Base-by-base conservation (phyloP, 129 eudicot genomes). In the Oenanthe sinensis region DNA sequence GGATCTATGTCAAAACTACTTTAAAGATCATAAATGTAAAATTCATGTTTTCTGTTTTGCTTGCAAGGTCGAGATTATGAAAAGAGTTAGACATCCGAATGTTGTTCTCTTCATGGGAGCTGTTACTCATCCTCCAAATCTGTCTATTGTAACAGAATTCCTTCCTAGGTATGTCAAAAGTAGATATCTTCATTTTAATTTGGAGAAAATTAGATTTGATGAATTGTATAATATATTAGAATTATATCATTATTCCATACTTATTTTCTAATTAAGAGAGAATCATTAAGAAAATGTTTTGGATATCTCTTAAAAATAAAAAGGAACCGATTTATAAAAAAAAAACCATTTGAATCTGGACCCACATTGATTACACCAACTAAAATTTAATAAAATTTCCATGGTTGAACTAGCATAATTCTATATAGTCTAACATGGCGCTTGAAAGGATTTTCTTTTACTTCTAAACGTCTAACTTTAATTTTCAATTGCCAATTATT, bases 51-150 rank as follows among this genome's bases (percentile, higher is more conserved):
- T 37, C 60, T 60, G 72, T 77, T 80, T 83, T 76, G 30, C 76
- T 81, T 85, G 81, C 82, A 71, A 94, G 98, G 94, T 95, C 54
- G 85, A 85, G 78, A 95, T 95, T 79, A 95, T 95, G 98, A 95
- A 86, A 87, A 91, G 88, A 82, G 85, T 92, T 48, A 85, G 98
- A 58, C 98, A 95, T 85, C 98, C 98, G 16, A 95, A 95, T 84
- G 97, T 95, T 71, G 97, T 95, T 73, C 96, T 95, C 76, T 95
- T 95, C 89, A 95, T 95, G 98, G 98, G 98, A 79, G 98, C 98
- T 75, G 89, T 95, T 49, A 95, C 98, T 77, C 98, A 92, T 71
- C 85, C 96, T 71, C 98, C 98, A 78, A 85, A 95, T 91, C 98
- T 95, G 79, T 95, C 98, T 46, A 95, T 95, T 80, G 86, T 95